phyloP scores from a whole-genome alignment of 177 flowering plant species.

The Tripterygium wilfordii region DNA sequence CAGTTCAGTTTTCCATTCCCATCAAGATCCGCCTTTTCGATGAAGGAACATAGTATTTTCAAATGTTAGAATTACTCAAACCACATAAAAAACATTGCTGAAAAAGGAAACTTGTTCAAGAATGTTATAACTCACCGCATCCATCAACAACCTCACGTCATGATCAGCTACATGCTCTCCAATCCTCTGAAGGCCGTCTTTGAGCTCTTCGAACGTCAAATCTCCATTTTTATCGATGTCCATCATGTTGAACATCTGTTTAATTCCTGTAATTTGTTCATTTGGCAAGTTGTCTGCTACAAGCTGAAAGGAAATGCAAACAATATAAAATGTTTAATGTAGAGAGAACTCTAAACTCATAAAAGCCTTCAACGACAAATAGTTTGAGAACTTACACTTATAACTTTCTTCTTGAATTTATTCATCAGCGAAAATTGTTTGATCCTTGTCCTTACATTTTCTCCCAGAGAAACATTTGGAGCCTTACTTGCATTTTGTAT shows the following conservation, averaged over 20 bases:
- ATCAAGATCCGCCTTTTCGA: constrained; percentile 59
- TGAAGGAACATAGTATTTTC: background rate
- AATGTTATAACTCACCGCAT: constrained; percentile 71
- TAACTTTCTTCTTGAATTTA: constrained; percentile 82
- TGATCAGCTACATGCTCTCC: constrained; percentile 60
- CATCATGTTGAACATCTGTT: constrained; percentile 57
- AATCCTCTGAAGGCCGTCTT: constrained; percentile 42
- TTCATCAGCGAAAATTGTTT: constrained; percentile 83
- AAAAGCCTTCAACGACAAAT: background rate
- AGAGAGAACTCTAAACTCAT: background rate
- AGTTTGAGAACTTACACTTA: constrained; percentile 47
- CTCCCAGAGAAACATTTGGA: constrained; percentile 56
- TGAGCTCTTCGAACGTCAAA: constrained; percentile 59
- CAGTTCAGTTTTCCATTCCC: constrained; percentile 65
- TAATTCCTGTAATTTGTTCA: constrained; percentile 52
- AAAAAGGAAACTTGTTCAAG: no score
- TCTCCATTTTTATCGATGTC: constrained; percentile 80
- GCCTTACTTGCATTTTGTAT: constrained; percentile 42
- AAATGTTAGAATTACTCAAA: no score
- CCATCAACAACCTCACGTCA: constrained; percentile 59
- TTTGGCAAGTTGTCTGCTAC: constrained; percentile 70
- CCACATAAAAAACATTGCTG: no score
- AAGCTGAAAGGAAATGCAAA: constrained; percentile 29
- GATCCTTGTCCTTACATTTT: constrained; percentile 57
- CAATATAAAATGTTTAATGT: background rate